Evolutionary conservation across 192 early-diverging fungal genomes (phyloP).

Genomic region (Coemansia sp.): DNA sequence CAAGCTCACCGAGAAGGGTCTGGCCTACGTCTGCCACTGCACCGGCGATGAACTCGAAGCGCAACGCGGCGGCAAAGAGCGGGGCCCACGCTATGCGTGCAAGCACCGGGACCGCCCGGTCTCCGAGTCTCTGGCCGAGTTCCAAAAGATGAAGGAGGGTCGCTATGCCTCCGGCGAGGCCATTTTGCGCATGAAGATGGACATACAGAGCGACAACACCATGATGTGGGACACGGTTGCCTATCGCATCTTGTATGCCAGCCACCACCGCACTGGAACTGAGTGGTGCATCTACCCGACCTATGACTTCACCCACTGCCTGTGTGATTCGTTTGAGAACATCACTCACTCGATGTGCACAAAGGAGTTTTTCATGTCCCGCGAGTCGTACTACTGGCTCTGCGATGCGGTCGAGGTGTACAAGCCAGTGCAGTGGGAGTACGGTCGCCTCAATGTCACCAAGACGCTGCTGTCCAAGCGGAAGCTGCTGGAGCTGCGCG

Average conservation of each 20-base stretch:
- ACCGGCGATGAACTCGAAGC: slow-evolving; percentile 92
- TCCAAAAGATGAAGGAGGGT: slow-evolving; percentile 99
- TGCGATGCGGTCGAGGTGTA: slow-evolving; percentile 97
- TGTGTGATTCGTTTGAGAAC: slow-evolving; percentile 99
- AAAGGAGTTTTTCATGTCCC: slow-evolving; percentile 89
- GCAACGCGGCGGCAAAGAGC: slow-evolving; percentile 88
- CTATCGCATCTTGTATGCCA: slow-evolving; percentile 91
- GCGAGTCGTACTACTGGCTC: slow-evolving; percentile 99
- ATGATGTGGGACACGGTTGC: slow-evolving; percentile 99
- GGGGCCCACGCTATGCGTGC: slow-evolving; percentile 87
- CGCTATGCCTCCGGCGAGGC: slow-evolving; percentile 89
- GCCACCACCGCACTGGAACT: slow-evolving; percentile 90
- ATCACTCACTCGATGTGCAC: slow-evolving; percentile 99
- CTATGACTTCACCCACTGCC: slow-evolving; percentile 99
- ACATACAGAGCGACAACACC: slow-evolving; percentile 95
- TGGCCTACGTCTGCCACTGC: slow-evolving; percentile 96
- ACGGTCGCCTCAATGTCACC: slow-evolving; percentile 90
- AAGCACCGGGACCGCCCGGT: slow-evolving; percentile 91
- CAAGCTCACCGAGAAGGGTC: slow-evolving; percentile 85
- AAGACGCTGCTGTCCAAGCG: slow-evolving; percentile 98
- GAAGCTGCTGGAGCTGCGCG: slow-evolving; percentile 91
- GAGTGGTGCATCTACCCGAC: slow-evolving; percentile 99
- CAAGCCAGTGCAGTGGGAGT: slow-evolving; percentile 99
- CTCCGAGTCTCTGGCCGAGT: slow-evolving; percentile 89
- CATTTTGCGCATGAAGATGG: slow-evolving; percentile 99